Conservation (phyloP, 2,329 filamentous ascomycete genomes). For the Aphanoascus verrucosus region DNA sequence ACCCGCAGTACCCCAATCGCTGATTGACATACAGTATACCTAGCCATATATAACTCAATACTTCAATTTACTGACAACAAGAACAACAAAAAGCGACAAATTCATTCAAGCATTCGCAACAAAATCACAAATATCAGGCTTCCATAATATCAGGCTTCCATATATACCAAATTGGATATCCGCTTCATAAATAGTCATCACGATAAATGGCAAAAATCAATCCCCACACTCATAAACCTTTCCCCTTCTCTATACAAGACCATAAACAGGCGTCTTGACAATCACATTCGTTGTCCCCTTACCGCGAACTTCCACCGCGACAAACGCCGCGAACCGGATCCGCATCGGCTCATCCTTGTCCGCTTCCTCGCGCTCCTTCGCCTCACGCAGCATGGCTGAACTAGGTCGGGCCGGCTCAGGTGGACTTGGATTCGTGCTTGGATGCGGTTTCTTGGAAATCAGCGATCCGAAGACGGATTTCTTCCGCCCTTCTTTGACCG, state of each 20-base stretch:
- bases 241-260: constrained; percentile 4
- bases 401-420: constrained; percentile 12
- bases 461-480: constrained; percentile 35
- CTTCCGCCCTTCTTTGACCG: constrained; percentile 26
- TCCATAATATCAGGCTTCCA: constrained; percentile 1
- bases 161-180: constrained; percentile 6
- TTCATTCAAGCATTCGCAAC: neutral
- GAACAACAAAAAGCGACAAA: neutral
- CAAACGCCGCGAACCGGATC: constrained; percentile 65
- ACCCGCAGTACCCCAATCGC: too few species aligned
- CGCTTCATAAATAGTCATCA: neutral
- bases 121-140: neutral
- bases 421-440: constrained; percentile 10
- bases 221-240: too few species aligned
- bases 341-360: constrained; percentile 29
- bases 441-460: constrained; percentile 28
- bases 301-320: constrained; percentile 63
- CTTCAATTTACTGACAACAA: neutral
- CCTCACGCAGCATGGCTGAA: constrained; percentile 10
- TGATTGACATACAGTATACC: too few species aligned
- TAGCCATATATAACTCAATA: neutral
- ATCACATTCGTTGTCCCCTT: constrained; percentile 53
- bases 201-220: too few species aligned
- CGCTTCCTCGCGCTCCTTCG: constrained; percentile 11
- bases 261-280: constrained; percentile 61